These are phyloP conservation scores for Cytospora paraplurivora DNA, from an alignment of 2,329 filamentous ascomycete genomes.

Conservation along the genomic window DNA sequence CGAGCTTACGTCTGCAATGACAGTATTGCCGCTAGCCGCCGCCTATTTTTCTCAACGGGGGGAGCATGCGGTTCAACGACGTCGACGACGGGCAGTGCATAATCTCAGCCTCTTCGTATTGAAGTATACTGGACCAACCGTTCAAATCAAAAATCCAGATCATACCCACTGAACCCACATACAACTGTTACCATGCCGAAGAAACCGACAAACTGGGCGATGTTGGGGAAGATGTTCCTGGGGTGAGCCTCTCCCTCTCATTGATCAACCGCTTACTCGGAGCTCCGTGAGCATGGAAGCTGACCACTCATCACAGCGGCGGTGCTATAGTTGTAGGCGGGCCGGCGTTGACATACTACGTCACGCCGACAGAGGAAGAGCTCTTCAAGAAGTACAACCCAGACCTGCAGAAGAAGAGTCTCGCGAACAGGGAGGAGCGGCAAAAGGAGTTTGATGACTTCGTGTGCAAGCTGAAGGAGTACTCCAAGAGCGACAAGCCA, in stretches of 20 bases:
- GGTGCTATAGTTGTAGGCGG: slow-evolving; percentile 75
- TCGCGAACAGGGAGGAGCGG: slow-evolving; percentile 75
- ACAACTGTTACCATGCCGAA: slow-evolving; percentile 41
- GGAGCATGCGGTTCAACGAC: slow-evolving; percentile 12
- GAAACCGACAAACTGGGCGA: slow-evolving; percentile 55
- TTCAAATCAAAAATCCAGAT: not conserved
- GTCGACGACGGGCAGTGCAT: slow-evolving; percentile 12
- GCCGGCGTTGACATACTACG: slow-evolving; percentile 77
- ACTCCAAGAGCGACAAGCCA: slow-evolving; percentile 87
- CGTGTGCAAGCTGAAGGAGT: slow-evolving; percentile 79
- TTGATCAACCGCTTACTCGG: slow-evolving; percentile 1
- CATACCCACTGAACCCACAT: not conserved
- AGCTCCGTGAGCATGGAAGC: slow-evolving; percentile 7
- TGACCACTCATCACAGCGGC: slow-evolving; percentile 56
- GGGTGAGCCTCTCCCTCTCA: slow-evolving; percentile 54
- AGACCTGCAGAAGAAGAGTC: slow-evolving; percentile 83
- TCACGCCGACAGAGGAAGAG: slow-evolving; percentile 87
- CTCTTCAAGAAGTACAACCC: slow-evolving; percentile 91
- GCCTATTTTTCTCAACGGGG: slow-evolving; percentile 13
- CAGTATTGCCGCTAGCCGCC: slow-evolving; percentile 22
- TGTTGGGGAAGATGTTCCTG: slow-evolving; percentile 70
- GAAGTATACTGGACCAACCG: not conserved
- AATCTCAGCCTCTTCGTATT: not conserved
- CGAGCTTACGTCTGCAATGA: slow-evolving; percentile 15
- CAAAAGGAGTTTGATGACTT: slow-evolving; percentile 91